Conservation (phyloP, 352 stramenopile species). For the Phytophthora syringae region DNA sequence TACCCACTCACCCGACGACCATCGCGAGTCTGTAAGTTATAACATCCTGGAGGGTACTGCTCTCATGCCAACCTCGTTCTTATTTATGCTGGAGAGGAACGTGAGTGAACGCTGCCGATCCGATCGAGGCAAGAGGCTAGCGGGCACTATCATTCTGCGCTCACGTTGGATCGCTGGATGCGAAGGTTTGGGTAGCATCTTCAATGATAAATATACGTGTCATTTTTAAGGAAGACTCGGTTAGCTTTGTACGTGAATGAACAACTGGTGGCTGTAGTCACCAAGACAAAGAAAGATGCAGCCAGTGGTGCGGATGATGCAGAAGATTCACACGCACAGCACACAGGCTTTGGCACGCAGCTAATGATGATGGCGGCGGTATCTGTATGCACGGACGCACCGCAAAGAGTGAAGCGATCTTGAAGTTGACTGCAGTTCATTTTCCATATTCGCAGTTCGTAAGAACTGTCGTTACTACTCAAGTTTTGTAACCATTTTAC, state of each 20-base stretch:
- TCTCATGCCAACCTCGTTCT: slow-evolving; percentile 12
- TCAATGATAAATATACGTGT: no score
- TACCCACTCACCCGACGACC: slow-evolving; percentile 5
- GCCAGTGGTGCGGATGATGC: slow-evolving; percentile 25
- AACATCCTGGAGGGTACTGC: slow-evolving; percentile 13
- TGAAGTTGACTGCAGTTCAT: no score
- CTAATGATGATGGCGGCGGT: slow-evolving; percentile 85
- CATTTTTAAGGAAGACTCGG: no score
- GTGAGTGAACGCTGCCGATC: slow-evolving; percentile 12
- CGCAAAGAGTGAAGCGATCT: no score
- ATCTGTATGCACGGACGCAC: no score
- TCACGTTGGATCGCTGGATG: slow-evolving; percentile 4
- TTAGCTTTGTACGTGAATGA: slow-evolving; percentile 94
- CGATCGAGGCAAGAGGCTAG: slow-evolving; percentile 10
- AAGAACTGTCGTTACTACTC: no score
- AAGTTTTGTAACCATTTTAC: no score
- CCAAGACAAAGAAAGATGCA: slow-evolving; percentile 45
- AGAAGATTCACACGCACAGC: slow-evolving; percentile 73
- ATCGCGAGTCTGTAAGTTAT: slow-evolving; percentile 32
- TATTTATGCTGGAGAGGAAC: slow-evolving; percentile 34
- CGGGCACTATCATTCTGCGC: not conserved
- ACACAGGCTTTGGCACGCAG: slow-evolving; percentile 89
- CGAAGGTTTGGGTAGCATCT: slow-evolving; percentile 2
- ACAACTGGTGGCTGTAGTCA: slow-evolving; percentile 73
- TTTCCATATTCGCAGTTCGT: no score